phyloP scores from a whole-genome alignment of 2,329 filamentous ascomycete genomes.

The Coccinonectria pachysandricola region DNA sequence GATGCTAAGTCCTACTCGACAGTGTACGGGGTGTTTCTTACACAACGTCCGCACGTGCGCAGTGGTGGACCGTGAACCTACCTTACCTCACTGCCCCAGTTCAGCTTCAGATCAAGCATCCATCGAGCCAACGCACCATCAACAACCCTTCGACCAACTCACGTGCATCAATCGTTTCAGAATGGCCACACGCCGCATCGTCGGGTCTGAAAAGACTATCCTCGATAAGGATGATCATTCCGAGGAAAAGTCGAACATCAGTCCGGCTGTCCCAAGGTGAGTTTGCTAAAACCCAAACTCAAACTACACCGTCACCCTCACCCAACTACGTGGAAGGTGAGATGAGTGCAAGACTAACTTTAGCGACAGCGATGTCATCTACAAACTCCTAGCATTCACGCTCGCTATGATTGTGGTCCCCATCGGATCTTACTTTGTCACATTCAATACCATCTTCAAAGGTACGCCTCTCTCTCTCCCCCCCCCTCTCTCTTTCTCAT shows the following conservation, averaged over 20 bases:
- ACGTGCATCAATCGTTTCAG: no score
- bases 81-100: no score
- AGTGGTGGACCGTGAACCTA: no score
- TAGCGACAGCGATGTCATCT: slow-evolving; percentile 75
- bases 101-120: no score
- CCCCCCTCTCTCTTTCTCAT: no score
- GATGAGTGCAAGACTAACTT: no score
- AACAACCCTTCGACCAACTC: no score
- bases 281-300: slow-evolving; percentile 28
- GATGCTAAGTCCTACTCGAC: no score
- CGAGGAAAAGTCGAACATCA: slow-evolving; percentile 56
- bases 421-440: slow-evolving; percentile 80
- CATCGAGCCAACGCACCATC: no score
- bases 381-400: slow-evolving; percentile 84
- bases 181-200: slow-evolving; percentile 63
- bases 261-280: slow-evolving; percentile 76
- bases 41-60: no score
- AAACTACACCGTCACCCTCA: not conserved
- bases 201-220: slow-evolving; percentile 54
- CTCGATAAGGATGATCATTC: slow-evolving; percentile 48
- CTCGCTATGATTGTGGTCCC: slow-evolving; percentile 82
- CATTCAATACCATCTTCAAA: slow-evolving; percentile 64
- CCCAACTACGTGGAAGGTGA: no score
- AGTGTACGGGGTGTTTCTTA: no score
- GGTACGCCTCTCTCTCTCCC: slow-evolving; percentile 38